Conservation (phyloP, 352 stramenopile species). For the Thalassiosira mediterranea region DNA sequence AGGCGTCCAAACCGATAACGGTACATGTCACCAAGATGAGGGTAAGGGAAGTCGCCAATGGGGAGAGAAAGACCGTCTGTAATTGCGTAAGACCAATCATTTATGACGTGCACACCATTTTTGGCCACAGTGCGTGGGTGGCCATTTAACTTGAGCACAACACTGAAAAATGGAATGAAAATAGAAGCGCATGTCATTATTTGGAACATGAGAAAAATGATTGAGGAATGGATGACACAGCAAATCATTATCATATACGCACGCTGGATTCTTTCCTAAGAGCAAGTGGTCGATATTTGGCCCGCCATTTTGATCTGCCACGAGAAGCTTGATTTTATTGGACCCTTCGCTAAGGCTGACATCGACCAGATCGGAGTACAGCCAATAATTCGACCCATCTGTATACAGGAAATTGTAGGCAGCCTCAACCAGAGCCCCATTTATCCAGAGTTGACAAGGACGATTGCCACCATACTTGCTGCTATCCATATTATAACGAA, state of each 20-base stretch:
- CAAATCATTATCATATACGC: too few relatives aligned
- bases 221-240: too few relatives aligned
- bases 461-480: constrained; percentile 35
- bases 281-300: constrained; percentile 64
- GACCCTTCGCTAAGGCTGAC: constrained; percentile 32
- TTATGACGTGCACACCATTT: not conserved
- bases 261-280: constrained; percentile 44
- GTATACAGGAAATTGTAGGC: constrained; percentile 46
- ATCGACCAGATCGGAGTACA: constrained; percentile 55
- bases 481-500: constrained; percentile 38
- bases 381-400: constrained; percentile 37
- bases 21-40: too few relatives aligned
- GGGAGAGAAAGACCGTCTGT: too few relatives aligned
- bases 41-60: too few relatives aligned
- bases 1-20: too few relatives aligned
- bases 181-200: too few relatives aligned
- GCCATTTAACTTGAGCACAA: too few relatives aligned
- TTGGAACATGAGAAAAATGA: too few relatives aligned
- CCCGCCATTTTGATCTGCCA: constrained; percentile 40
- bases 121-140: not conserved
- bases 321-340: constrained; percentile 54
- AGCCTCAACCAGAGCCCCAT: constrained; percentile 24
- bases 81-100: too few relatives aligned
- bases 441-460: constrained; percentile 40
- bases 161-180: too few relatives aligned